Conservation (phyloP, 306 rosid genomes). For the Arachis hypogaea region DNA sequence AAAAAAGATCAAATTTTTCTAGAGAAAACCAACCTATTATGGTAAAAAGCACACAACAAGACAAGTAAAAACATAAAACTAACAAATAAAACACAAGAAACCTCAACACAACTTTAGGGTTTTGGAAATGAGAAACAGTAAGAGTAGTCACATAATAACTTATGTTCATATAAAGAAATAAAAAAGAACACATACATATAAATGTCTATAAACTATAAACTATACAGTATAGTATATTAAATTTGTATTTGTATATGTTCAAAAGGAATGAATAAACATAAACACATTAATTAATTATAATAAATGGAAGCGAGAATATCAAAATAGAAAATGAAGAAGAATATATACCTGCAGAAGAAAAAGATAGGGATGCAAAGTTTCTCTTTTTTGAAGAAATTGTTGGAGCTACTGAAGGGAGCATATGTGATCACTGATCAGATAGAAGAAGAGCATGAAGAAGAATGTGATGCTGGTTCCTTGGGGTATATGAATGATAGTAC, state of each 20-base stretch:
- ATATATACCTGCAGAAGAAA: constrained; percentile 51
- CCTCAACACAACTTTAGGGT: constrained; percentile 47
- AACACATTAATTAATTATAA: not conserved
- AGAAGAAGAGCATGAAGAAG: not conserved
- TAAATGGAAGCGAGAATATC: not conserved
- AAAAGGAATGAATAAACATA: constrained; percentile 11
- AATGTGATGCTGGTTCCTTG: constrained; percentile 24
- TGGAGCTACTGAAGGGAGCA: constrained; percentile 19
- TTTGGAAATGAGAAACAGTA: constrained; percentile 29
- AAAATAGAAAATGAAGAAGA: not conserved
- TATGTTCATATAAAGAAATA: constrained; percentile 14
- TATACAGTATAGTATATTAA: too few relatives aligned
- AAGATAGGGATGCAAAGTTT: constrained; percentile 41
- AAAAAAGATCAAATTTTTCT: constrained; percentile 36
- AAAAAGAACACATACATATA: not conserved
- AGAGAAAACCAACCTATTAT: constrained; percentile 47
- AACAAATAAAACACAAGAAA: not conserved
- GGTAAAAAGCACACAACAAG: constrained; percentile 12
- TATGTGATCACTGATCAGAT: constrained; percentile 24
- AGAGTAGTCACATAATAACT: constrained; percentile 21
- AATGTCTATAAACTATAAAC: not conserved
- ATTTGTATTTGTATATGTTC: not conserved
- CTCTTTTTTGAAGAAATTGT: constrained; percentile 30
- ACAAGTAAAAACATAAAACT: constrained; percentile 1
- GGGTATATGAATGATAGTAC: not conserved